Base-by-base conservation (phyloP, 257 asterid species). In the Ilex aquifolium region DNA sequence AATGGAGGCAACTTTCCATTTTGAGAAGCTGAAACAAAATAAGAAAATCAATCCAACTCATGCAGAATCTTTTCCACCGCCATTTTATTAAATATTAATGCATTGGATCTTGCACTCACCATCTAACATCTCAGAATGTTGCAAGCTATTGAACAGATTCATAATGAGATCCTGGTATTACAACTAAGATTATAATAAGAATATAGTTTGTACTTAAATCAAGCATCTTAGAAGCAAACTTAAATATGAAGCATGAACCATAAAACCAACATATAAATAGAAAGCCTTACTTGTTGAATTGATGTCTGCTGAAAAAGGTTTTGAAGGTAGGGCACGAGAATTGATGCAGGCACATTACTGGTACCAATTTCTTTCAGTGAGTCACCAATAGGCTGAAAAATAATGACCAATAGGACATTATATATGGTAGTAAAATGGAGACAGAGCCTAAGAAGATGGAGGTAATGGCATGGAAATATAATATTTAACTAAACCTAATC, bases 231-330 rank as follows among this genome's bases (percentile, higher is more conserved):
- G 14, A 52, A 52, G 52, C 52, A 74, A 12, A 64, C 32, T 11
- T 16, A 44, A 50, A 65, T 31, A 29, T 57, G 31, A 39, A 31
- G 39, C 57, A 32, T 29, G 31, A 65, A 31, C 51, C 16, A 59
- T 12, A 75, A 40, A 32, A 54, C 32, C 13, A 32, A 61, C 56
- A 12, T 13, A 50, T 10, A 46, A 10, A 46, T 10, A 10, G n/a
- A 14, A 46, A 2, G 27, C 53, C 75, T 56, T 57, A 90, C 99
- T 83, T 93, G 99, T 73, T 93, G 99, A 68, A 88, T 65, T 52
- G 97, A 87, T 72, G 96, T 90, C 78, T 93, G 99, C 62, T 90
- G 95, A 74, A 85, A 84, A 72, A 93, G 95, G 77, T 90, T 93
- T 75, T 93, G 97, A 69, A 93, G 96, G 77, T 87, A 94, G 69